Conservation (phyloP, 179 eudicot species). For the Beta lomatogona region DNA sequence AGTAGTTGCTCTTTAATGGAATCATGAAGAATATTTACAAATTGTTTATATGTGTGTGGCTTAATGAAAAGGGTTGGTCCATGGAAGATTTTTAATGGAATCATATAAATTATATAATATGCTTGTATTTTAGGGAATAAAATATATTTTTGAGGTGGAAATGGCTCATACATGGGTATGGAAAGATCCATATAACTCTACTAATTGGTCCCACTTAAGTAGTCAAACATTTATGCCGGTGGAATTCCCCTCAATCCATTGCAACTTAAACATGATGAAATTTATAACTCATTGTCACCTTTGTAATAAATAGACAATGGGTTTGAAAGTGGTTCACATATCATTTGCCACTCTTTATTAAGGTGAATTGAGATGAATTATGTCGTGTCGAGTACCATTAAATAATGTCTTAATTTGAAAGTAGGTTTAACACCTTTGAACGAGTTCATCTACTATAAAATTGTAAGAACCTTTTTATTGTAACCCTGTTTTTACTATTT, state of each 20-base stretch:
- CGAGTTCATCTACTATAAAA: too few relatives aligned
- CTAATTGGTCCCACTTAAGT: conserved; percentile 19
- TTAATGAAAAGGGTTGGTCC: not conserved
- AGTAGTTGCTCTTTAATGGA: not conserved
- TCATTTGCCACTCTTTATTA: too few relatives aligned
- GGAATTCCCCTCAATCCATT: conserved; percentile 8
- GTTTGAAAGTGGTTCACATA: not conserved
- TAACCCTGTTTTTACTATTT: too few relatives aligned
- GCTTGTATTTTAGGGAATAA: not conserved
- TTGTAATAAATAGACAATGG: not conserved
- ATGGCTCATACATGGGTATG: conserved; percentile 21
- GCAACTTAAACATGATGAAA: not conserved
- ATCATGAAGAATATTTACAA: not conserved
- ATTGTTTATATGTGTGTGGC: not conserved
- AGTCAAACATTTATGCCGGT: conserved; percentile 19
- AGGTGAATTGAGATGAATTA: not conserved
- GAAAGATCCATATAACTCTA: conserved; percentile 5
- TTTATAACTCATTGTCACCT: not conserved
- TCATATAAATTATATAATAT: not conserved
- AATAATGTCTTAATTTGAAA: too few relatives aligned
- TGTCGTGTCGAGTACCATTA: too few relatives aligned
- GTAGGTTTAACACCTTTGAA: too few relatives aligned
- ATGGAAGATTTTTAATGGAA: not conserved
- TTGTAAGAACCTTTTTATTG: too few relatives aligned
- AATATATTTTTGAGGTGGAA: conserved; percentile 15